Base-by-base conservation (phyloP, 805 yeast genomes). In the Metschnikowia hibisci region DNA sequence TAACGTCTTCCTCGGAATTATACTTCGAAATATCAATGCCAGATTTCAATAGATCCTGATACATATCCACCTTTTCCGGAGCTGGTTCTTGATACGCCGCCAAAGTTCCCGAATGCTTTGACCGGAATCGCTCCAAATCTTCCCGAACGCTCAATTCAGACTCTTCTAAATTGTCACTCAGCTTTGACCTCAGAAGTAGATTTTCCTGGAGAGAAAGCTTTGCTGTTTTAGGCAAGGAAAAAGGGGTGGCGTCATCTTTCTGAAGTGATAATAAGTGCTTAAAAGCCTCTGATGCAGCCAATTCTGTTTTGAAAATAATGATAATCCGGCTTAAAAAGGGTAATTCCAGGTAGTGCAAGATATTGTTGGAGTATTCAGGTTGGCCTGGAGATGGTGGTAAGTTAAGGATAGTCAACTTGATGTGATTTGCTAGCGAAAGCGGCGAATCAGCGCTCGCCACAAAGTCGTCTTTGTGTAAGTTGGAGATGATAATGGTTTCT, bases 321-420 rank as follows among this genome's bases (percentile, higher is more conserved):
- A 69, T 61, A n/a, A 66, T 56, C 26, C 75, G 48, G 42, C 52
- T 57, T 39, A 70, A 56, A 36, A 63, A 66, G n/a, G 74, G 64
- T 32, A 70, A 50, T 32, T 59, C 62, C 18, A 69, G 61, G 73
- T 73, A 70, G 50, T 64, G 56, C 32, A 53, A 46, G 26, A 69
- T 64, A 27, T 56, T 52, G 34, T 55, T 54, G 25, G 63, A 41
- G 43, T 56, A 60, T 5, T 48, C 52, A 8, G 43, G 44, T 3
- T 28, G 41, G 10, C 13, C 44, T 3, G 47, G 39, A 1, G 35
- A 34, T 6, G 39, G 44, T 16, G 56, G 52, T 15, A 59, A 46
- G 38, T 62, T 64, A 22, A 67, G 51, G 2, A 67, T 54, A 6
- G 57, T 53, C 26, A 61, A 44, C 46, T 69, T 70, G 35, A 70